These are phyloP conservation scores for Yarrowia sp. DNA, from an alignment of 805 yeast species.

Conservation along the genomic window DNA sequence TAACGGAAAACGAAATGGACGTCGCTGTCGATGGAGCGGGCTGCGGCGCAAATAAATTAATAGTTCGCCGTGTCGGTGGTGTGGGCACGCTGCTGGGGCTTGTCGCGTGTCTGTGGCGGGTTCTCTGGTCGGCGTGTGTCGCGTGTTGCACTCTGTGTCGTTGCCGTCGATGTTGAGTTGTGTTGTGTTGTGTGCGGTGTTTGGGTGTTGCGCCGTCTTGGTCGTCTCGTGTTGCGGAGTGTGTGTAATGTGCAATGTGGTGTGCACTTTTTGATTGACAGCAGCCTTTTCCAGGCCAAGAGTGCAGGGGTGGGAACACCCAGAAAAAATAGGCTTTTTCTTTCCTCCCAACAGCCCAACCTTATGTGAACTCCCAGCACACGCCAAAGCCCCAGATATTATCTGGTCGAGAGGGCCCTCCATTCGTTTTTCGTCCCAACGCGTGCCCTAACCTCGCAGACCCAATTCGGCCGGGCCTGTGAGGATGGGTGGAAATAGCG, in stretches of 20 bases:
- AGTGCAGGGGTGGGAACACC: conserved; percentile 22
- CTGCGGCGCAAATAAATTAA: conserved; percentile 22
- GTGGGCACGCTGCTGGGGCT: too few relatives aligned
- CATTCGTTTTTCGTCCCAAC: not conserved
- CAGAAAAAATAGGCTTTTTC: conserved; percentile 11
- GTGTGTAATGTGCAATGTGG: conserved; percentile 7
- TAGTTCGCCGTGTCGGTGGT: conserved; percentile 3
- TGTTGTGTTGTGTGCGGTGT: conserved; percentile 15
- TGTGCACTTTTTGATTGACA: conserved; percentile 4
- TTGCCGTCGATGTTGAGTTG: conserved; percentile 20
- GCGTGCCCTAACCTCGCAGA: conserved; percentile 11
- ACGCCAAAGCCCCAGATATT: conserved; percentile 7
- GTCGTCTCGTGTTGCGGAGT: conserved; percentile 11
- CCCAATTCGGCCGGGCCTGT: conserved; percentile 17
- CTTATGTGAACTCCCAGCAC: conserved; percentile 14
- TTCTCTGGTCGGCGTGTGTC: too few relatives aligned
- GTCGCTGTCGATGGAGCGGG: too few relatives aligned
- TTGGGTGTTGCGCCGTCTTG: too few relatives aligned
- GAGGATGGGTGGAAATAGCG: conserved; percentile 26
- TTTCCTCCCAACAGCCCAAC: conserved; percentile 28
- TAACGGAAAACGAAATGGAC: too few relatives aligned
- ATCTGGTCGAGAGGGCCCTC: not conserved
- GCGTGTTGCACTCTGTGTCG: conserved; percentile 14
- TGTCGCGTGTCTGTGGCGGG: too few relatives aligned
- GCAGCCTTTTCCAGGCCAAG: conserved; percentile 12